Percentiles rank a stretch among this genome's conserved stretches.
phyloP scores from a whole-genome alignment of 2,329 filamentous ascomycete genomes.

The Graphilbum ipis-grandicollis region DNA sequence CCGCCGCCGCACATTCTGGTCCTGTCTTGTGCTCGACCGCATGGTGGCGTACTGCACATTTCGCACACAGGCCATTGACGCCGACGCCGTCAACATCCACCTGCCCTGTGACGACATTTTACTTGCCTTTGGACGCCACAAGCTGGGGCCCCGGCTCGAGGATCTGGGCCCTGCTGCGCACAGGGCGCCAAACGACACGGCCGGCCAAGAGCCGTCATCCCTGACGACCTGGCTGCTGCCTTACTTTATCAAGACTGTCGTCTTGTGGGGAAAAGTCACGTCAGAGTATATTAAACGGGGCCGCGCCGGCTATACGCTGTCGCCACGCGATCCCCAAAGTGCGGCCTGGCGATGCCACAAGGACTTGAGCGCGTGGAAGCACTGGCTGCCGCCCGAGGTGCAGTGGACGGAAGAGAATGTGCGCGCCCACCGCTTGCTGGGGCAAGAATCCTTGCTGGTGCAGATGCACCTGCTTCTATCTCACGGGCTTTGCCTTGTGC shows the following conservation, averaged over 20 bases:
- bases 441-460: not conserved
- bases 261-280: not conserved
- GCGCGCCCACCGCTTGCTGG: not conserved
- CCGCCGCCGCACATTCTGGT: constrained; percentile 1
- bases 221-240: not conserved
- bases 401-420: not conserved
- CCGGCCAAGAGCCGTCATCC: no score
- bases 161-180: not conserved
- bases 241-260: not conserved
- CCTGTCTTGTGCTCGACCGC: constrained; percentile 5
- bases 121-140: not conserved
- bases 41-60: not conserved
- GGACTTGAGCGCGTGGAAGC: not conserved
- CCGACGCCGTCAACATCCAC: not conserved
- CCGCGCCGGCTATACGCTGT: not conserved
- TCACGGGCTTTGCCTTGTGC: constrained; percentile 2
- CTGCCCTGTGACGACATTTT: not conserved
- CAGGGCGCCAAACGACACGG: no score
- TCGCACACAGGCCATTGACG: not conserved
- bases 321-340: not conserved
- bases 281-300: not conserved
- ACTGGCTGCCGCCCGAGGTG: not conserved
- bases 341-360: not conserved
- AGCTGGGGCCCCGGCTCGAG: not conserved
- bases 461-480: constrained; percentile 3